These are phyloP conservation scores for Trypanosoma brucei DNA, from an alignment of 208 protist genomes.

Conservation along the genomic window DNA sequence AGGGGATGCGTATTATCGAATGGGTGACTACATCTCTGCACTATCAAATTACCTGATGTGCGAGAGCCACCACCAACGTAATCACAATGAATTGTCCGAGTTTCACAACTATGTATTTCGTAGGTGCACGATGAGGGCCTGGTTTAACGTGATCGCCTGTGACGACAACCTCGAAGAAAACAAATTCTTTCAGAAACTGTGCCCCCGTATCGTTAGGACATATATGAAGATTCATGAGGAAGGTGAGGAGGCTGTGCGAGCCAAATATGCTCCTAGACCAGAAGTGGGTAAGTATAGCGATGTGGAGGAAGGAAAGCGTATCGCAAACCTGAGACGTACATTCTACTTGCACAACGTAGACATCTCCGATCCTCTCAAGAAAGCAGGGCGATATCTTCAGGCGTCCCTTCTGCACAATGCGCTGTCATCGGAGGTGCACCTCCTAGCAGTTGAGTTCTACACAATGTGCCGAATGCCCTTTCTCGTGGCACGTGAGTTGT, in stretches of 20 bases:
- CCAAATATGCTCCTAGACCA: conserved; percentile 61
- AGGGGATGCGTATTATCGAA: conserved; percentile 79
- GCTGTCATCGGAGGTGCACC: conserved; percentile 39
- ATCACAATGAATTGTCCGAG: conserved; percentile 93
- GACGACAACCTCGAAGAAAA: conserved; percentile 69
- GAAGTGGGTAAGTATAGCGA: conserved; percentile 31
- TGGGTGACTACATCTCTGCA: conserved; percentile 81
- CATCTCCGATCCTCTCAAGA: conserved; percentile 60
- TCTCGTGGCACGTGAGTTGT: conserved; percentile 55
- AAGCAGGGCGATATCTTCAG: conserved; percentile 70
- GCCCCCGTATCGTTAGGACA: conserved; percentile 61
- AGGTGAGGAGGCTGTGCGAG: conserved; percentile 65
- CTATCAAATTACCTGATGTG: conserved; percentile 90
- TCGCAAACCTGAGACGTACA: conserved; percentile 46
- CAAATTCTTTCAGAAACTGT: conserved; percentile 76
- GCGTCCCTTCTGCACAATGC: conserved; percentile 49
- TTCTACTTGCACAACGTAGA: conserved; percentile 66
- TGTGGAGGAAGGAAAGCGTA: conserved; percentile 61
- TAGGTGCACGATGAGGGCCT: conserved; percentile 93
- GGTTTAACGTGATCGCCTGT: conserved; percentile 88
- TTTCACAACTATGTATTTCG: conserved; percentile 97
- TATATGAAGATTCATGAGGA: conserved; percentile 74
- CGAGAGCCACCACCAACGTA: conserved; percentile 90
- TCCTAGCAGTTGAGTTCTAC: conserved; percentile 70
- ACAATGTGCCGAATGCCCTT: conserved; percentile 49